Conservation (phyloP, 805 yeast species). For the Ogataea degrootiae region DNA sequence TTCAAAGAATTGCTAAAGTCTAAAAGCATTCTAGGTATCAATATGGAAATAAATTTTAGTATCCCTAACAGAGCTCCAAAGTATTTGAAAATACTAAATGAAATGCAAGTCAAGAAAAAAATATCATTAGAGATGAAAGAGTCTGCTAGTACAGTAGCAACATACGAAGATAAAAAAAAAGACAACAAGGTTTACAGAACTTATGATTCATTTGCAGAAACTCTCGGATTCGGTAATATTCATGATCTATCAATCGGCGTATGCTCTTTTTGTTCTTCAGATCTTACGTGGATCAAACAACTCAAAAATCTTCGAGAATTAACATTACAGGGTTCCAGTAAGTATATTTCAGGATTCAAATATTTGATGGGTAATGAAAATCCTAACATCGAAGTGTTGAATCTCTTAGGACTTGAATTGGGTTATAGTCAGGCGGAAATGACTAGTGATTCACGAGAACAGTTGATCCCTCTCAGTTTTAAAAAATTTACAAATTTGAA, state of each 20-base stretch:
- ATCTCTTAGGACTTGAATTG: too few relatives aligned
- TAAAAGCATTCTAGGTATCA: too few relatives aligned
- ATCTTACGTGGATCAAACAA: neutral
- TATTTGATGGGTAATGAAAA: neutral
- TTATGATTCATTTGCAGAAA: neutral
- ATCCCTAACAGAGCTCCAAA: neutral
- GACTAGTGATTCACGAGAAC: too few relatives aligned
- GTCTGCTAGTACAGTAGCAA: neutral
- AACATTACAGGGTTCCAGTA: neutral
- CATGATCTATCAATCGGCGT: neutral
- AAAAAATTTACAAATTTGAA: too few relatives aligned
- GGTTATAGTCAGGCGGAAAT: too few relatives aligned
- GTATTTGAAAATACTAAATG: slow-evolving; percentile 12
- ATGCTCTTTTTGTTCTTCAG: neutral
- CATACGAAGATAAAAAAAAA: neutral
- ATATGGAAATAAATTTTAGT: too few relatives aligned
- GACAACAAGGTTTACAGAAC: neutral
- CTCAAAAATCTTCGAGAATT: neutral
- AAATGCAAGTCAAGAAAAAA: slow-evolving; percentile 11
- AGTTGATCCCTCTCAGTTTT: too few relatives aligned
- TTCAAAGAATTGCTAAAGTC: too few relatives aligned
- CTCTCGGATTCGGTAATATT: neutral
- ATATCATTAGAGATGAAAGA: slow-evolving; percentile 15
- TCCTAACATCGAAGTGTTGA: too few relatives aligned
- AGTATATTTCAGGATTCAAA: neutral